Base-by-base conservation (phyloP, 1,284 basidiomycete species). In the Peniophora sp. region DNA sequence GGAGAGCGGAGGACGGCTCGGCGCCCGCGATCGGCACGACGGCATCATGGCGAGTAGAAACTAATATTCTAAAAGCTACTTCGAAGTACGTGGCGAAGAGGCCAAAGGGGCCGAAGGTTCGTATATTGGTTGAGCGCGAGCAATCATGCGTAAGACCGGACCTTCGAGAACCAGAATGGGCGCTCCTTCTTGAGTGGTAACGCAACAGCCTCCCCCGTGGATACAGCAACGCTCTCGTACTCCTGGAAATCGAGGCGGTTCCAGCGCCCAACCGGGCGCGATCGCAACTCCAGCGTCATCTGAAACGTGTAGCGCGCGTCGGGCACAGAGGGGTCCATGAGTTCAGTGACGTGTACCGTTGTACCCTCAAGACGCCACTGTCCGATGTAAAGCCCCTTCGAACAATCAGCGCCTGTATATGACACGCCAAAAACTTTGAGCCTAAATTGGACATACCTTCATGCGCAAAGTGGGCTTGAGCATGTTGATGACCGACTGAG, bases 91-190 rank as follows among this genome's bases (percentile, higher is more conserved):
- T 32, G 27, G 6, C 27, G 12, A 12, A 32, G 5, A 32, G 27
- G 12, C 12, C 5, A 12, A 6, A 32, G 27, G 5, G 27, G 27
- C 27, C 27, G 12, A 32, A 32, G 6, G 27, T 6, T 6, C 12
- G 27, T 32, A 32, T 12, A 12, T 32, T 12, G 27, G 27, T 6
- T n/a, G n/a, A n/a, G n/a, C n/a, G n/a, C n/a, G n/a, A n/a, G n/a
- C n/a, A 5, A 32, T 32, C 27, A 44, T 20, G 48, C 47, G 60
- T 74, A 78, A 47, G 85, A 87, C 57, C 73, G 72, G 49, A 91
- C 88, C 68, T 90, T 92, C 41, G 92, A 95, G 67, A 97, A 97
- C 82, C 89, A 93, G 65, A 92, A 97, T 22, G 92, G 83, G 54
- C 90, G 76, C 64, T 93, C 89, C 60, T 94, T 84, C 63, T 88